Evolutionary conservation across 2,329 filamentous ascomycete species (phyloP).

Genomic region (Geosmithia putterillii): DNA sequence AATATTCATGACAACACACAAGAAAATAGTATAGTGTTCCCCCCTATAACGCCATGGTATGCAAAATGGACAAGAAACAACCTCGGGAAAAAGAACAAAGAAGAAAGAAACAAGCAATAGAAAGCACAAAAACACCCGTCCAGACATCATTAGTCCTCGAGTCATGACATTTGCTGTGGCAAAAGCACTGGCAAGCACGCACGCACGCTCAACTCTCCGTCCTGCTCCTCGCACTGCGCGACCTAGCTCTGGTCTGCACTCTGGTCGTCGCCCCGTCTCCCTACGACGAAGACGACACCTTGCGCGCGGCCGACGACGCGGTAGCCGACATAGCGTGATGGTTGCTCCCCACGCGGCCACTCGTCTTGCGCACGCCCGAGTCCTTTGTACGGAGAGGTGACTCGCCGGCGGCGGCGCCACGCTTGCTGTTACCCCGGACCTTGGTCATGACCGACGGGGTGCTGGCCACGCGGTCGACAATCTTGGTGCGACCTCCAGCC

Average conservation of each 20-base stretch:
- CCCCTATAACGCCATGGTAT: too few relatives aligned
- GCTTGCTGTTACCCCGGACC: slow-evolving; percentile 48
- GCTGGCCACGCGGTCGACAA: slow-evolving; percentile 41
- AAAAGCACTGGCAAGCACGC: too few relatives aligned
- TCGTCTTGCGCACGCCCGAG: slow-evolving; percentile 50
- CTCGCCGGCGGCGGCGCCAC: slow-evolving; percentile 25
- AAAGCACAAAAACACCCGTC: not conserved
- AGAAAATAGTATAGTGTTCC: too few relatives aligned
- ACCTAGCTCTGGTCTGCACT: not conserved
- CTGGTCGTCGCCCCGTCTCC: not conserved
- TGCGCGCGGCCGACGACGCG: slow-evolving; percentile 33
- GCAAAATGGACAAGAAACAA: not conserved
- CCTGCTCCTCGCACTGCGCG: not conserved
- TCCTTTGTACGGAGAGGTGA: slow-evolving; percentile 39
- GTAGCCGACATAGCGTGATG: slow-evolving; percentile 28
- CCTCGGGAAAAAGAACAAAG: not conserved
- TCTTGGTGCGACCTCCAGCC: slow-evolving; percentile 42
- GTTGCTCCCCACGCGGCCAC: slow-evolving; percentile 50
- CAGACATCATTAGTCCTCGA: too few relatives aligned
- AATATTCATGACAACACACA: too few relatives aligned
- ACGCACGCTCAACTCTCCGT: too few relatives aligned
- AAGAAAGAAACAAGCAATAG: not conserved
- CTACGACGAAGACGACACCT: slow-evolving; percentile 27
- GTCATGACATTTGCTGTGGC: too few relatives aligned
- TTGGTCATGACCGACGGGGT: slow-evolving; percentile 48